Evolutionary conservation across 305 asterid species (phyloP), one percentile per base, ranked within the genome.

Genomic region (Solanum hybrid): DNA sequence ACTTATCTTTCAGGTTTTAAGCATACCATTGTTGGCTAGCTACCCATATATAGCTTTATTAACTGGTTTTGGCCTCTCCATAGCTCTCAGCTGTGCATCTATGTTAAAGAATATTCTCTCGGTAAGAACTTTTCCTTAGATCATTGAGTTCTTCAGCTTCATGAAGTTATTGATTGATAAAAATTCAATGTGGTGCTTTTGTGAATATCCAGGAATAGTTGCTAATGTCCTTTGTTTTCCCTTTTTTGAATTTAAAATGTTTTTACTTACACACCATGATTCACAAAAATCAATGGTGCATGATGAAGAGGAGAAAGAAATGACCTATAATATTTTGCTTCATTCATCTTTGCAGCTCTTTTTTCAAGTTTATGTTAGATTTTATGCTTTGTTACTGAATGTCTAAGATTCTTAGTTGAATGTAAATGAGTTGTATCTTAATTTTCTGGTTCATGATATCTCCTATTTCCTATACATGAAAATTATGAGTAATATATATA

Each of bases 51-150:
- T 95, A 90, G 95, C 97, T 88, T 60, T 37, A 87, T 77, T 96
- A 87, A 91, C 96, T 29, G 96, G 98, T 29, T 45, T 89, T 72
- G 17, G 91, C 90, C 96, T 95, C 84, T 91, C 94, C 3, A 42
- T 93, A 85, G 89, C 91, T 69, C 95, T 96, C 82, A 93, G 92
- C 85, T 90, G 91, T 45, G 98, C 97, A 76, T 95, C 99, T 85
- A 82, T 93, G 93, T 37, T 94, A 87, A 95, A 96, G 94, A 96
- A 96, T 89, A 92, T 94, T 29, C 94, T 96, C 91, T 91, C 97
- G 37, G 98, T 96, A 91, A 92, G 96, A 78, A 2, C 45, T 90
- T 76, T 14, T 81, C 86, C 87, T 76, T 34, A 56, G 27, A 85
- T 85, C 76, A 60, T 60, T 60, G 73, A 19, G 32, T 31, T 56